Conservation (phyloP, 2,329 filamentous ascomycete species). For the Stagonosporopsis cucurbitacearum region DNA sequence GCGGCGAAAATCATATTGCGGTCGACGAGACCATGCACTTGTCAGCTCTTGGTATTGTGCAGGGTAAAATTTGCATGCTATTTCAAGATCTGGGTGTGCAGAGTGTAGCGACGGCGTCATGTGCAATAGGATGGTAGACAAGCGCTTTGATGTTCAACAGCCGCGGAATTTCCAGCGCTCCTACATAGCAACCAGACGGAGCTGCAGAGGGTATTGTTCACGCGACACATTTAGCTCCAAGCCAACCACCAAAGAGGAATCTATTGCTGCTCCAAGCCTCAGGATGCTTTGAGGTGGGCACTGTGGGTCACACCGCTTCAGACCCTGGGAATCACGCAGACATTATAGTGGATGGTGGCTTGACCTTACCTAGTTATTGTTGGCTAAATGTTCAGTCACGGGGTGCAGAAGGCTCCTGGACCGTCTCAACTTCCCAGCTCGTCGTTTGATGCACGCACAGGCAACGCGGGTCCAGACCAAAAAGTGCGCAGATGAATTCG, state of each 20-base stretch:
- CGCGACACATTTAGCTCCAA: constrained; percentile 27
- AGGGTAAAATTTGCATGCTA: not conserved
- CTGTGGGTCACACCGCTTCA: constrained; percentile 38
- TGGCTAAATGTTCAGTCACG: constrained; percentile 1
- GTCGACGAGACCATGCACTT: not conserved
- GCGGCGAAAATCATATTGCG: constrained; percentile 3
- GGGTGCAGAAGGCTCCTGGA: not conserved
- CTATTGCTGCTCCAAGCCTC: not conserved
- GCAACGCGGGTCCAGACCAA: constrained; percentile 1
- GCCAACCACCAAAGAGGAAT: not conserved
- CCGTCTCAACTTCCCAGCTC: not conserved
- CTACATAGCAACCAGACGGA: not conserved
- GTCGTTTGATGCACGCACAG: not conserved
- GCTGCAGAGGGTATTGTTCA: constrained; percentile 29
- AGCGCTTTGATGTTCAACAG: not conserved
- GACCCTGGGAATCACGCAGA: constrained; percentile 26
- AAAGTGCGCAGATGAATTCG: not conserved
- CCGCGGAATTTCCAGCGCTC: not conserved
- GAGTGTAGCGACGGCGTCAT: not conserved
- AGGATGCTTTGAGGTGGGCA: constrained; percentile 8
- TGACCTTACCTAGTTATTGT: constrained; percentile 23
- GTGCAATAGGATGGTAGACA: not conserved
- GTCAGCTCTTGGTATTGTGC: constrained; percentile 3
- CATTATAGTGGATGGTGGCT: constrained; percentile 14
- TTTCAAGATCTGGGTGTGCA: not conserved